Evolutionary conservation across 768 basidiomycete genomes (phyloP).

Genomic region (Lactarius psammicola): DNA sequence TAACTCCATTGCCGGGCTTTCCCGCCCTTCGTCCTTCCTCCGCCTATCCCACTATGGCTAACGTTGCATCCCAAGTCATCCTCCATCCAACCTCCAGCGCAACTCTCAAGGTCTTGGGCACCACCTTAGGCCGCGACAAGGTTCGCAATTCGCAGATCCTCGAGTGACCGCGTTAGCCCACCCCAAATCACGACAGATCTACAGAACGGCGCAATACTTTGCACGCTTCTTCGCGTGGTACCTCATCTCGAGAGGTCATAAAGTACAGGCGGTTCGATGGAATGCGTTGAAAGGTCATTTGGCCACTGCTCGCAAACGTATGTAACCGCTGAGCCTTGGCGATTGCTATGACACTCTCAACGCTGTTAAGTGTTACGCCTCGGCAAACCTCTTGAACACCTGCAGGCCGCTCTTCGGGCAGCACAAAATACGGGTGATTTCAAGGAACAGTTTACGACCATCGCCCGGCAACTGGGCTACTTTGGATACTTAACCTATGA

Average conservation of each 20-base stretch:
- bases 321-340: slow-evolving; percentile 8
- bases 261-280: slow-evolving; percentile 71
- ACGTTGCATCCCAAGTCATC: slow-evolving; percentile 69
- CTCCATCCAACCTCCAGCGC: slow-evolving; percentile 82
- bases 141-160: slow-evolving; percentile 39
- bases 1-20: slow-evolving; percentile 3
- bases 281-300: slow-evolving; percentile 84
- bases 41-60: slow-evolving; percentile 34
- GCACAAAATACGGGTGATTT: slow-evolving; percentile 52
- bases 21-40: slow-evolving; percentile 1
- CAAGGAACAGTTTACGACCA: slow-evolving; percentile 71
- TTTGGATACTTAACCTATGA: slow-evolving; percentile 86
- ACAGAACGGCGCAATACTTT: slow-evolving; percentile 89
- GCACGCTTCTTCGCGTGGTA: slow-evolving; percentile 88
- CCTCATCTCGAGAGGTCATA: slow-evolving; percentile 64
- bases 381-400: slow-evolving; percentile 91
- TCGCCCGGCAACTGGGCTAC: slow-evolving; percentile 84
- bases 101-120: slow-evolving; percentile 70
- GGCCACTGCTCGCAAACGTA: slow-evolving; percentile 82
- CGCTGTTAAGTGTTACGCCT: slow-evolving; percentile 78
- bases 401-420: slow-evolving; percentile 84
- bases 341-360: neutral
- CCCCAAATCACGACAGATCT: slow-evolving; percentile 50
- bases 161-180: neutral
- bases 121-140: slow-evolving; percentile 91